These are phyloP conservation scores for Thalassiosira mediterranea DNA, from an alignment of 352 stramenopile species.

Conservation along the genomic window DNA sequence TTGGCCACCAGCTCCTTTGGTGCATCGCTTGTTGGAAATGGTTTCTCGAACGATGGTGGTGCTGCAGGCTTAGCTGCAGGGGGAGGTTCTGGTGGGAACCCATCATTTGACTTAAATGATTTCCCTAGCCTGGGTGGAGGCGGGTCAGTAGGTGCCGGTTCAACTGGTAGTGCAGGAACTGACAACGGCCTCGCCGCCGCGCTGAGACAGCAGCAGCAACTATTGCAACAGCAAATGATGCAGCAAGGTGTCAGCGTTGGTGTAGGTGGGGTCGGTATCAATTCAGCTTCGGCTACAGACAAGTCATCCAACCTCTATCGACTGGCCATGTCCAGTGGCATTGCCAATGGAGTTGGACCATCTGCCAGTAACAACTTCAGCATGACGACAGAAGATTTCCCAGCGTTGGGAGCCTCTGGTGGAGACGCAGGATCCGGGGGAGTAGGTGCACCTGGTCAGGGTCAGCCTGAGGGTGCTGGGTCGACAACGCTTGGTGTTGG, in stretches of 20 bases:
- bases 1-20: too few species aligned
- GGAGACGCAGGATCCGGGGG: conserved; percentile 9
- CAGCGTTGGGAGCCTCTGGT: conserved; percentile 54
- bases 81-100: conserved; percentile 21
- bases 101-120: conserved; percentile 80
- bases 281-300: conserved; percentile 14
- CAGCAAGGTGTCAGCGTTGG: too few species aligned
- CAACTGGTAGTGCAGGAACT: conserved; percentile 18
- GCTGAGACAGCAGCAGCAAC: conserved; percentile 71
- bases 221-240: conserved; percentile 69
- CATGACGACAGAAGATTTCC: conserved; percentile 80
- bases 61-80: not conserved
- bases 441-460: conserved; percentile 1
- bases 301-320: conserved; percentile 67
- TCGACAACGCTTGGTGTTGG: not conserved
- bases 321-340: conserved; percentile 71
- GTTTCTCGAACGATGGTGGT: conserved; percentile 28
- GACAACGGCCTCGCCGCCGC: conserved; percentile 67
- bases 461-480: conserved; percentile 4
- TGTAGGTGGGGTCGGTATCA: not conserved
- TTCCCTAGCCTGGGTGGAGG: conserved; percentile 78
- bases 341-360: conserved; percentile 57
- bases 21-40: conserved; percentile 29
- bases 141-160: conserved; percentile 14
- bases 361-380: conserved; percentile 71